phyloP scores from a whole-genome alignment of 768 basidiomycete species.

The Candolleomyces efflorescens region DNA sequence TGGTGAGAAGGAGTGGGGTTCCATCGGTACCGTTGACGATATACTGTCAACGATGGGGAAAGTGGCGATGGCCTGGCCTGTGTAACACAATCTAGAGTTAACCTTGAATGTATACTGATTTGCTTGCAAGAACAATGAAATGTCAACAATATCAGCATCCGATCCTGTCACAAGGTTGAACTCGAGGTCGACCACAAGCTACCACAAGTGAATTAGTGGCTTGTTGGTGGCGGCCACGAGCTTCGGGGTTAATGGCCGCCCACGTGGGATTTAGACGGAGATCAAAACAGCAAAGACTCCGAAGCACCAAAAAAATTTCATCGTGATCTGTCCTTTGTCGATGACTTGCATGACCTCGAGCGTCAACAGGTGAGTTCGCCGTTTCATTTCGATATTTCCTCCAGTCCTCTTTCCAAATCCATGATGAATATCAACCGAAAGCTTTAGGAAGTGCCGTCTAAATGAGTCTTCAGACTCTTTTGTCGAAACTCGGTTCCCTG shows the following conservation, averaged over 20 bases:
- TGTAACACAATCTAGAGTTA: background rate
- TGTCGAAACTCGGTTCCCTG: conserved; percentile 5
- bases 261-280: background rate
- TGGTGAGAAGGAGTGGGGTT: conserved; percentile 31
- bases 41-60: conserved; percentile 30
- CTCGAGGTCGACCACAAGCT: background rate
- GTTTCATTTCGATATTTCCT: background rate
- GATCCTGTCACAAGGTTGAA: background rate
- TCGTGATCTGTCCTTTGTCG: background rate
- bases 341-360: background rate
- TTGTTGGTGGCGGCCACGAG: too few species aligned
- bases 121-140: background rate
- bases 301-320: background rate
- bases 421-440: conserved; percentile 4
- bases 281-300: background rate
- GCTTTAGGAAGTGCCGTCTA: background rate
- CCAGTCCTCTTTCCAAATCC: background rate
- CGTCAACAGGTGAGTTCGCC: background rate
- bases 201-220: background rate
- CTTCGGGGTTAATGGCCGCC: background rate
- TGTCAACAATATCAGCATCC: background rate
- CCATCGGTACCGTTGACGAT: conserved; percentile 32
- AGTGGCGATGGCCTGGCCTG: conserved; percentile 36
- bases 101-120: background rate
- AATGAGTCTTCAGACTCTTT: background rate